Evolutionary conservation across 164 flowering plant genomes (phyloP).

Genomic region (Vitis vinifera): ASM3070453v1 NC_081819.1:15554001-15554500

Average conservation of each 20-base stretch:
- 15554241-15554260: neutral
- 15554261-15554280: too few species aligned
- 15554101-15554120: too few species aligned
- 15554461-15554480: neutral
- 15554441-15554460: neutral
- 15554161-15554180: constrained; percentile 63
- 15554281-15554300: too few species aligned
- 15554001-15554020: too few species aligned
- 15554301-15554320: constrained; percentile 79
- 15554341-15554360: constrained; percentile 98
- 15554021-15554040: too few species aligned
- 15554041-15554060: too few species aligned
- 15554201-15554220: constrained; percentile 64
- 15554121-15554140: constrained; percentile 90
- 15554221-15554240: neutral
- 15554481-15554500: too few species aligned
- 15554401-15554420: neutral
- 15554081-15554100: too few species aligned
- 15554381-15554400: constrained; percentile 29
- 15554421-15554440: neutral
- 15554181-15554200: constrained; percentile 82
- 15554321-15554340: constrained; percentile 97
- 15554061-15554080: too few species aligned
- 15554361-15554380: constrained; percentile 37
- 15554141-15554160: constrained; percentile 78